Conservation (phyloP, 1,284 basidiomycete species). For the Irpex lacteus region DNA sequence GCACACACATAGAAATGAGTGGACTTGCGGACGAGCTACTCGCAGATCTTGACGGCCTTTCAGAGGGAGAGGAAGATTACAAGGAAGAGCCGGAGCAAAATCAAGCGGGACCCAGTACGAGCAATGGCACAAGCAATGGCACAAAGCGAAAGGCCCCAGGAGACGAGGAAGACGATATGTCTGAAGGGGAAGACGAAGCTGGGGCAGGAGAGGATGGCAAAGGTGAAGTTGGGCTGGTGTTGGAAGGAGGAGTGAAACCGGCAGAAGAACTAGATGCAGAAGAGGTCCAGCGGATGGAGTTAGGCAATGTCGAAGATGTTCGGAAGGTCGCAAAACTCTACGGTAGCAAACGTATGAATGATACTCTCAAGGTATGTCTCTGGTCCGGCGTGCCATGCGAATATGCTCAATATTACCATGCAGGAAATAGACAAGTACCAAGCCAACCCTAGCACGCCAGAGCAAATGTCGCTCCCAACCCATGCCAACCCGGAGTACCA, state of each 20-base stretch:
- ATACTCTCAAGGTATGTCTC: constrained; percentile 73
- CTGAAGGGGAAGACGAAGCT: constrained; percentile 39
- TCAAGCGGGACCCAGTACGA: constrained; percentile 29
- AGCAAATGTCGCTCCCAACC: constrained; percentile 75
- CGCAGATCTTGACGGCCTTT: constrained; percentile 80
- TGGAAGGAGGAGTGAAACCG: constrained; percentile 88
- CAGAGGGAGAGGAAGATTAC: constrained; percentile 59
- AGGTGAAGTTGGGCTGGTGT: constrained; percentile 59
- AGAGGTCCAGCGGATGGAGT: constrained; percentile 90
- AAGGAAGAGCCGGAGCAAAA: constrained; percentile 44
- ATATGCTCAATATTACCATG: not conserved
- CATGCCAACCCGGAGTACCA: constrained; percentile 96
- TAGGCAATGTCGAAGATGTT: constrained; percentile 82
- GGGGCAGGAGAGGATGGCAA: constrained; percentile 39
- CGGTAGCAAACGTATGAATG: constrained; percentile 79
- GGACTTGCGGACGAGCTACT: constrained; percentile 85
- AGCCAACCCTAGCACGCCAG: constrained; percentile 70
- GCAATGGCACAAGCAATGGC: constrained; percentile 38
- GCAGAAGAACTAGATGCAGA: constrained; percentile 92
- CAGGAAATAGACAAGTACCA: constrained; percentile 91
- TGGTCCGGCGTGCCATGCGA: not conserved
- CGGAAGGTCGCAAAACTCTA: constrained; percentile 87
- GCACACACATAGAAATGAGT: constrained; percentile 46
- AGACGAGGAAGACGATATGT: constrained; percentile 49
- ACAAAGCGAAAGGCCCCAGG: constrained; percentile 60